phyloP scores from a whole-genome alignment of 768 basidiomycete genomes.

The Strobilomyces echinocephalus region DNA sequence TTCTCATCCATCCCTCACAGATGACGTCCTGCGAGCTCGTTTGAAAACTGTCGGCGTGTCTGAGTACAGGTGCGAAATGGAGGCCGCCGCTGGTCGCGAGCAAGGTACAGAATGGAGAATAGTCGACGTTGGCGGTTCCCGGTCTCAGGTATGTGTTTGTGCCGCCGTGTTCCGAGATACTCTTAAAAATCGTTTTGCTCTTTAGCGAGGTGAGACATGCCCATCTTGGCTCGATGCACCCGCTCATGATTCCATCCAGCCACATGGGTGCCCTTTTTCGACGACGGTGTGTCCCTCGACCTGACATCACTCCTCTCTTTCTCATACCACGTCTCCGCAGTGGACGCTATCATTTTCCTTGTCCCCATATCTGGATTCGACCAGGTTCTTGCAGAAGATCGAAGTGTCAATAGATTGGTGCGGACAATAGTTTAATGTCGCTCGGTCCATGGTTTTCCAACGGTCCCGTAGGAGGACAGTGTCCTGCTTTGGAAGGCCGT shows the following conservation, averaged over 20 bases:
- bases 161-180: neutral
- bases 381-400: slow-evolving; percentile 49
- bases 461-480: slow-evolving; percentile 58
- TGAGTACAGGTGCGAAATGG: slow-evolving; percentile 83
- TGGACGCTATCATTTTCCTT: slow-evolving; percentile 52
- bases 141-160: slow-evolving; percentile 41
- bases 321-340: slow-evolving; percentile 7
- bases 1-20: slow-evolving; percentile 25
- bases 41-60: slow-evolving; percentile 69
- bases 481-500: slow-evolving; percentile 72
- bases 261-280: slow-evolving; percentile 55
- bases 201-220: slow-evolving; percentile 33
- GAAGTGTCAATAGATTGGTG: slow-evolving; percentile 47
- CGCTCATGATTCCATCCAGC: slow-evolving; percentile 26
- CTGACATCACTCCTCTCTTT: neutral
- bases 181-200: slow-evolving; percentile 1
- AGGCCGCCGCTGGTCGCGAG: slow-evolving; percentile 46
- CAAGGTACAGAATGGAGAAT: slow-evolving; percentile 53
- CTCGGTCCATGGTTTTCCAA: neutral
- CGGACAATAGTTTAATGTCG: slow-evolving; percentile 10
- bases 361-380: slow-evolving; percentile 58
- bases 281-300: slow-evolving; percentile 35
- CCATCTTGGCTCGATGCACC: neutral
- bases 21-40: slow-evolving; percentile 49
- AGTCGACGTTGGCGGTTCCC: slow-evolving; percentile 50